Evolutionary conservation across 192 early-diverging fungal species (phyloP).

Genomic region (Coemansia sp.): DNA sequence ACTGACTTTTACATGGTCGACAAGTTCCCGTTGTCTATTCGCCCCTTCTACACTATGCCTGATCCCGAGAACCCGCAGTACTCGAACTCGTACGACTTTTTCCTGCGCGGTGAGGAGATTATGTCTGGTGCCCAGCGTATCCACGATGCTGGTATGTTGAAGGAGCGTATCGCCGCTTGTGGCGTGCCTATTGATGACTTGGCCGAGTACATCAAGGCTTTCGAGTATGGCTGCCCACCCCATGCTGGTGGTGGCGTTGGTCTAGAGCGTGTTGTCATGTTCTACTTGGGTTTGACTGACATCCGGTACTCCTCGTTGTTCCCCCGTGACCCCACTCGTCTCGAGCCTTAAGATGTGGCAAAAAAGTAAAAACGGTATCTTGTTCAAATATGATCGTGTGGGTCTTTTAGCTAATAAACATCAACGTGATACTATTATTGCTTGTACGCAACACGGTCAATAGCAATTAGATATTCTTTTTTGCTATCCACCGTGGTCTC

Average conservation of each 20-base stretch:
- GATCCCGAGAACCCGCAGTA: conserved; percentile 83
- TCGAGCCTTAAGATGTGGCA: conserved; percentile 67
- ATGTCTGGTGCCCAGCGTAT: conserved; percentile 98
- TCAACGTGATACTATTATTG: not conserved
- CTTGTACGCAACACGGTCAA: conserved; percentile 62
- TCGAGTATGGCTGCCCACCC: conserved; percentile 95
- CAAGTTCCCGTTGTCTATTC: conserved; percentile 96
- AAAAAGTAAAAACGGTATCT: not conserved
- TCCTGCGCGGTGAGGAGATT: conserved; percentile 99
- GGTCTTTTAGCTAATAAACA: not conserved
- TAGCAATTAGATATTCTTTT: conserved; percentile 65
- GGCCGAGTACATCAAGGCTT: conserved; percentile 90
- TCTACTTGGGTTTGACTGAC: conserved; percentile 93
- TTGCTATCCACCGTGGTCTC: not conserved
- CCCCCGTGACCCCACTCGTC: conserved; percentile 96
- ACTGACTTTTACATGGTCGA: conserved; percentile 99
- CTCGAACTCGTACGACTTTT: conserved; percentile 99
- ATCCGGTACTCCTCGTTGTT: conserved; percentile 91
- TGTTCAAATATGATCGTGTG: no score
- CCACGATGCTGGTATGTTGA: conserved; percentile 83
- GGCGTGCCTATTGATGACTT: conserved; percentile 80
- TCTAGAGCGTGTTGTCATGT: conserved; percentile 96
- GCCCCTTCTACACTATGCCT: conserved; percentile 99
- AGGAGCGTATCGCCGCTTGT: conserved; percentile 75
- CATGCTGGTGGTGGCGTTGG: conserved; percentile 98